phyloP scores from a whole-genome alignment of 1,284 basidiomycete species.

The Marasmius fiardii region DNA sequence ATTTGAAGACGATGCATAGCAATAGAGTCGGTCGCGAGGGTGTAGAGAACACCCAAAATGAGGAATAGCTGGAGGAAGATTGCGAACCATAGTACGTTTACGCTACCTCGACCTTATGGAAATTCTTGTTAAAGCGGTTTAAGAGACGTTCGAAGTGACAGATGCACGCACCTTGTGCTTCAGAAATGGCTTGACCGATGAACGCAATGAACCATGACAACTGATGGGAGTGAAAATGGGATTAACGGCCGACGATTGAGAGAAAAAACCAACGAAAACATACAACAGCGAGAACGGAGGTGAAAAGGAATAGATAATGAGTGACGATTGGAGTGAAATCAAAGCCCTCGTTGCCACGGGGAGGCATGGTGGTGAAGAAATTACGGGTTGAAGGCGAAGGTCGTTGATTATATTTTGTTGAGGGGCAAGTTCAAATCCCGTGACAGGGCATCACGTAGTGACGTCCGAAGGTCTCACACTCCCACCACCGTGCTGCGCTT shows the following conservation, averaged over 20 bases:
- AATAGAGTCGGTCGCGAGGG: constrained; percentile 82
- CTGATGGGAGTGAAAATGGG: constrained; percentile 34
- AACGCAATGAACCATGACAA: constrained; percentile 93
- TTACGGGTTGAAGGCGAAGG: neutral
- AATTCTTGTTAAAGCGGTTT: constrained; percentile 29
- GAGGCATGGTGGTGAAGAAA: constrained; percentile 38
- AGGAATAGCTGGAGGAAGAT: constrained; percentile 86
- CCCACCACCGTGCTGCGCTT: too few species aligned
- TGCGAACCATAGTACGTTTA: constrained; percentile 86
- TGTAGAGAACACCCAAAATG: constrained; percentile 78
- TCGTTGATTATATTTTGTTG: constrained; percentile 11
- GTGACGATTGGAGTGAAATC: constrained; percentile 85
- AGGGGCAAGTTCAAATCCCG: neutral
- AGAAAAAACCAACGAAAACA: constrained; percentile 23
- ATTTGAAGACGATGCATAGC: constrained; percentile 87
- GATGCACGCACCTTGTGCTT: constrained; percentile 56
- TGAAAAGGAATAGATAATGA: constrained; percentile 88
- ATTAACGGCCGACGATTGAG: constrained; percentile 3
- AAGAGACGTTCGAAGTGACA: constrained; percentile 8
- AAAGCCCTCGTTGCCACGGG: constrained; percentile 54
- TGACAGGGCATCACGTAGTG: neutral
- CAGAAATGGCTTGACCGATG: constrained; percentile 74
- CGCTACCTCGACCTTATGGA: constrained; percentile 33
- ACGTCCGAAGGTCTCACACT: too few species aligned
- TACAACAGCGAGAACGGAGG: constrained; percentile 78